Evolutionary conservation across 1,284 basidiomycete genomes (phyloP).

Genomic region (Puccinia coronata): DNA sequence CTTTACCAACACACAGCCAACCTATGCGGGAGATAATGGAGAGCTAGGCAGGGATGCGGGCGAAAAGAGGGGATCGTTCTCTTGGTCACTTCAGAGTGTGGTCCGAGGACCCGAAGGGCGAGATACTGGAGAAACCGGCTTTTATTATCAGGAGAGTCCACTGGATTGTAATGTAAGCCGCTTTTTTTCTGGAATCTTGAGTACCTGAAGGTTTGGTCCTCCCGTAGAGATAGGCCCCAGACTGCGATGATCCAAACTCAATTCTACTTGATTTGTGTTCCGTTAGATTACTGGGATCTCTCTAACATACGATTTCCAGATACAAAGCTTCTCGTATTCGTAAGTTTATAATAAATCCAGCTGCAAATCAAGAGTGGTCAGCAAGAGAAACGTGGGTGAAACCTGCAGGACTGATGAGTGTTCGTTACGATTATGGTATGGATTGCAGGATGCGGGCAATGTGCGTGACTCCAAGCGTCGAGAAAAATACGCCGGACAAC

Average conservation of each 20-base stretch:
- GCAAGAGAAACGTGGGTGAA: background rate
- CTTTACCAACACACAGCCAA: background rate
- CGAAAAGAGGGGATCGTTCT: conserved; percentile 10
- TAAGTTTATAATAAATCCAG: background rate
- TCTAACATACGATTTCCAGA: conserved; percentile 19
- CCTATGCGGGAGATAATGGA: background rate
- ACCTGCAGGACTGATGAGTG: background rate
- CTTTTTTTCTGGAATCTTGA: background rate
- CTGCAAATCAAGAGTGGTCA: background rate
- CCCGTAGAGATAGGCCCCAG: no score
- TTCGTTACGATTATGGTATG: background rate
- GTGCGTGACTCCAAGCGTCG: conserved; percentile 24
- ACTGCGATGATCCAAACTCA: no score
- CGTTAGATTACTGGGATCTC: conserved; percentile 26
- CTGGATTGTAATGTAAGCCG: conserved; percentile 25
- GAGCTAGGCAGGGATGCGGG: conserved; percentile 7
- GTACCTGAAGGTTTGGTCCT: background rate
- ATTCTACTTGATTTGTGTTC: no score
- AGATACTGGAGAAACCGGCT: conserved; percentile 31
- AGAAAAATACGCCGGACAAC: conserved; percentile 24
- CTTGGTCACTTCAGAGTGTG: conserved; percentile 27
- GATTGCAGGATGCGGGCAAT: conserved; percentile 14
- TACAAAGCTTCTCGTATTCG: conserved; percentile 38
- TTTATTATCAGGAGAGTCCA: conserved; percentile 24
- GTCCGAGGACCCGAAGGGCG: conserved; percentile 19